Percentiles rank a stretch among this genome's conserved stretches.
Evolutionary conservation across 208 protist genomes (phyloP).

Genomic region (Angomonas deanei): DNA sequence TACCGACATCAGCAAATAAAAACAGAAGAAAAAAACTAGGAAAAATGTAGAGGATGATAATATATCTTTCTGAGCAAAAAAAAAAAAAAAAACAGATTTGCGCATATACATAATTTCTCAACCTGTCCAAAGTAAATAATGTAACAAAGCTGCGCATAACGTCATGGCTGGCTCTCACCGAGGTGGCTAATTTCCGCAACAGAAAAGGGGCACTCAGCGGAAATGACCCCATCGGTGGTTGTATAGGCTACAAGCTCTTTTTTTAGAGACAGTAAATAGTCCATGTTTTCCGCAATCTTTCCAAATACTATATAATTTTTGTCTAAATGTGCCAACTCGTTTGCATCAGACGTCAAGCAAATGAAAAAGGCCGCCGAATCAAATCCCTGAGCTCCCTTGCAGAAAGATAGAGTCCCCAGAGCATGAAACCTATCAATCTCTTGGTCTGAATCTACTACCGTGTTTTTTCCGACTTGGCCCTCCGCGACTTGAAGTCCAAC

Average conservation of each 20-base stretch:
- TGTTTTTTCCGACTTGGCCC: conserved; percentile 18
- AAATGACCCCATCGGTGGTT: conserved; percentile 41
- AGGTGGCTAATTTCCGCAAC: conserved; percentile 27
- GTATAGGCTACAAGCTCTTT: conserved; percentile 36
- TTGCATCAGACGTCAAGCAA: conserved; percentile 56
- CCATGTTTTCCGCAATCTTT: conserved; percentile 51
- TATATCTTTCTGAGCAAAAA: background rate
- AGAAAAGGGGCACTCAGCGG: conserved; percentile 14
- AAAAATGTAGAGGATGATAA: background rate
- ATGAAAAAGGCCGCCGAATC: conserved; percentile 81
- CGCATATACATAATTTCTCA: background rate
- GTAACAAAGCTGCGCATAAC: background rate
- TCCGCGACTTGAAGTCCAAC: conserved; percentile 75
- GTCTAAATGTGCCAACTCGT: conserved; percentile 64
- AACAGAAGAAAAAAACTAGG: background rate
- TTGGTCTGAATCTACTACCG: conserved; percentile 29
- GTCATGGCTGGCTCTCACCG: background rate
- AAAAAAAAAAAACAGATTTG: conserved; percentile 1
- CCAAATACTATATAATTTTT: conserved; percentile 69
- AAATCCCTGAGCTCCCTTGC: conserved; percentile 39
- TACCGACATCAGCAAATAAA: background rate
- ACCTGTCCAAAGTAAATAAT: background rate
- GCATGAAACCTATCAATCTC: conserved; percentile 57
- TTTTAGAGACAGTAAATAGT: conserved; percentile 26
- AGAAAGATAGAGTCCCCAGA: conserved; percentile 58